Evolutionary conservation across 2,329 filamentous ascomycete species (phyloP), one percentile per base, ranked within the genome.

Genomic region (Elsinoe necatrix): DNA sequence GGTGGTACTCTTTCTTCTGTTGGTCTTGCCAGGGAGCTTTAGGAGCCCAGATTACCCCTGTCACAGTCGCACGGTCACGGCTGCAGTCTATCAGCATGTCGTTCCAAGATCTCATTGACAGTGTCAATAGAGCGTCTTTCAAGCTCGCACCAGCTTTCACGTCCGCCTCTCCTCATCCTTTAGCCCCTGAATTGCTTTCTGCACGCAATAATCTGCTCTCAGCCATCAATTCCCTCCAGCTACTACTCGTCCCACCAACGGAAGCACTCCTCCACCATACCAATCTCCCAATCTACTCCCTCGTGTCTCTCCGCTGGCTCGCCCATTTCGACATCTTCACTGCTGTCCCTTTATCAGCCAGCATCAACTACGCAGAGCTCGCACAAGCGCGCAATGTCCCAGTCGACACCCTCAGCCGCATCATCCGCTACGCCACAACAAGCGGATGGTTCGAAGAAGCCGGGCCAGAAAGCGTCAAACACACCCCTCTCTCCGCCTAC

Each of bases 271-370:
- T 48, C 3, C 43, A 48, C 43, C 43, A 48, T 23, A 48, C 43
- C 4, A 48, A 48, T 23, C 43, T 48, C 27, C 43, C 43, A 20
- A 48, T 48, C 43, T 48, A 29, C 27, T 29, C 23, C 12, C 43
- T 48, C 8, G 21, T 16, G 9, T 27, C 23, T 4, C 43, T 48
- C 11, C 43, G 43, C 21, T 48, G 43, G 43, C 43, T 48, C 25
- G 11, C 43, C 23, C 27, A 34, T 16, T 50, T 50, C 16, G 45
- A 50, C 45, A 50, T 50, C 45, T 50, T 50, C 45, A 50, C 45
- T 14, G 45, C 45, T 2, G 45, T 50, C 25, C 45, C 45, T 5
- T 25, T 18, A 9, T 7, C 14, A 3, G 25, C n/a, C 14, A 50
- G 45, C 16, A 50, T 50, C 45, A 50, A 9, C 23, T 50, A 31